phyloP scores from a whole-genome alignment of 805 yeast genomes.

The Ogataea corticis region DNA sequence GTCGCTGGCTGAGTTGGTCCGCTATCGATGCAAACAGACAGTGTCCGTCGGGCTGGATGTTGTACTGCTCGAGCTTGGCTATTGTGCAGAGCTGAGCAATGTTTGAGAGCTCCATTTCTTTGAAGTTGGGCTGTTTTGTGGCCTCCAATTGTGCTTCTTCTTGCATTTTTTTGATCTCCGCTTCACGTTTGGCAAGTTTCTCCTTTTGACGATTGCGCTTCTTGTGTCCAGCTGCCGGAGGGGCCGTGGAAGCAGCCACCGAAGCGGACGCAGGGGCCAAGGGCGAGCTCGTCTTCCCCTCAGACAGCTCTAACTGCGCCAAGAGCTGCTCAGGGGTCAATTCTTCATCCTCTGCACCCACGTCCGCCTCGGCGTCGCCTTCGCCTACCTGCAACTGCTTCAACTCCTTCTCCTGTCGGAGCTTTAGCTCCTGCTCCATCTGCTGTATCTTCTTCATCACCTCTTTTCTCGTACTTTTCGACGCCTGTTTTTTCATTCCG shows the following conservation, averaged over 20 bases:
- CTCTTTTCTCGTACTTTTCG: conserved; percentile 73
- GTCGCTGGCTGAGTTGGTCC: conserved; percentile 70
- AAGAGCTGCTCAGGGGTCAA: conserved; percentile 68
- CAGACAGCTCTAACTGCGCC: conserved; percentile 52
- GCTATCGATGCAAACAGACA: conserved; percentile 85
- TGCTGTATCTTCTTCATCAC: conserved; percentile 59
- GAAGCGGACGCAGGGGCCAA: too few relatives aligned
- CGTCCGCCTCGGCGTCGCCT: conserved; percentile 17
- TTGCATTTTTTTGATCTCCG: conserved; percentile 59
- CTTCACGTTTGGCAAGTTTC: conserved; percentile 72
- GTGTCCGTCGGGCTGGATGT: conserved; percentile 90
- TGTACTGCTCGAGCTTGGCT: conserved; percentile 54
- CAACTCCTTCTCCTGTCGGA: conserved; percentile 56
- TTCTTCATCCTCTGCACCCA: conserved; percentile 40
- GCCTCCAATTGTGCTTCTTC: conserved; percentile 77
- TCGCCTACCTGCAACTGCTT: conserved; percentile 19
- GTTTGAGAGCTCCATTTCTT: conserved; percentile 70
- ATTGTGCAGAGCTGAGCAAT: conserved; percentile 53
- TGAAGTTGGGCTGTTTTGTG: conserved; percentile 58
- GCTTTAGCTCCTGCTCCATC: conserved; percentile 56
- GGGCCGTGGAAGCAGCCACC: conserved; percentile 11
- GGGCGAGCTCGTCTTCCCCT: too few relatives aligned
- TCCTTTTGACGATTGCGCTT: conserved; percentile 85
- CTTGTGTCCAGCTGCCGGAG: conserved; percentile 28
- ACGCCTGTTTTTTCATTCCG: conserved; percentile 78